A percentile compares a stretch with the other conserved stretches of the same genome.
These are phyloP conservation scores for Leucoagaricus sp. DNA, from an alignment of 1,284 basidiomycete genomes.

Conservation along the genomic window DNA sequence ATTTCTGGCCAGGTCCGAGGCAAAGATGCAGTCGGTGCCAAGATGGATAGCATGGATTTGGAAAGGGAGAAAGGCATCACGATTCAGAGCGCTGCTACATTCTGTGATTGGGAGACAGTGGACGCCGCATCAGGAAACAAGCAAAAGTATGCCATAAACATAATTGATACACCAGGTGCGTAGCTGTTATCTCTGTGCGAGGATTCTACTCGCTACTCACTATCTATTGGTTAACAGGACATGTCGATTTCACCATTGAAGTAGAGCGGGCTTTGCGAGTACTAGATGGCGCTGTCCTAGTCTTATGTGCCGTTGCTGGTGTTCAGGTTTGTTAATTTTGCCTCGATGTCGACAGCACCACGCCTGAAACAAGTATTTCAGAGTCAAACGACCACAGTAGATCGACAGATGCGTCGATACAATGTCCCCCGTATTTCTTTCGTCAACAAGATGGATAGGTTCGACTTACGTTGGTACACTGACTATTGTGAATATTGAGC, in stretches of 20 bases:
- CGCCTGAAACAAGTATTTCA: slow-evolving; percentile 29
- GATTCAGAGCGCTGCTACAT: slow-evolving; percentile 98
- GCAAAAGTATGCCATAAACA: slow-evolving; percentile 93
- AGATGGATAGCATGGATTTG: slow-evolving; percentile 99
- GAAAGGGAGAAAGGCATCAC: slow-evolving; percentile 99
- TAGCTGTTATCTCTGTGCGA: not conserved
- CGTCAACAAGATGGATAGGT: slow-evolving; percentile 99
- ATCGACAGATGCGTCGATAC: slow-evolving; percentile 98
- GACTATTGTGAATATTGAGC: no score
- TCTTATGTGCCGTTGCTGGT: slow-evolving; percentile 95
- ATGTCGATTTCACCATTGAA: slow-evolving; percentile 99
- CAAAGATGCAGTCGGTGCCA: slow-evolving; percentile 93
- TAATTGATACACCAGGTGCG: slow-evolving; percentile 96
- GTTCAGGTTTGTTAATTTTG: slow-evolving; percentile 70
- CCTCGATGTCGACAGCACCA: no score
- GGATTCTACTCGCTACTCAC: not conserved
- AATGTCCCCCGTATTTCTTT: slow-evolving; percentile 95
- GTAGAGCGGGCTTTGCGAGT: slow-evolving; percentile 97
- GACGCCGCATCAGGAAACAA: slow-evolving; percentile 64
- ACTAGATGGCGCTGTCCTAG: slow-evolving; percentile 94
- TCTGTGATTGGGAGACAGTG: slow-evolving; percentile 92
- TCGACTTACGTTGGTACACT: slow-evolving; percentile 14
- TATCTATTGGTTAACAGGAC: slow-evolving; percentile 55
- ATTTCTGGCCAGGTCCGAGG: slow-evolving; percentile 72
- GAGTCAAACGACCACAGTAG: slow-evolving; percentile 99